Base-by-base conservation (phyloP, 2,329 filamentous ascomycete species). In the Pseudofabraea citricarpa region DNA sequence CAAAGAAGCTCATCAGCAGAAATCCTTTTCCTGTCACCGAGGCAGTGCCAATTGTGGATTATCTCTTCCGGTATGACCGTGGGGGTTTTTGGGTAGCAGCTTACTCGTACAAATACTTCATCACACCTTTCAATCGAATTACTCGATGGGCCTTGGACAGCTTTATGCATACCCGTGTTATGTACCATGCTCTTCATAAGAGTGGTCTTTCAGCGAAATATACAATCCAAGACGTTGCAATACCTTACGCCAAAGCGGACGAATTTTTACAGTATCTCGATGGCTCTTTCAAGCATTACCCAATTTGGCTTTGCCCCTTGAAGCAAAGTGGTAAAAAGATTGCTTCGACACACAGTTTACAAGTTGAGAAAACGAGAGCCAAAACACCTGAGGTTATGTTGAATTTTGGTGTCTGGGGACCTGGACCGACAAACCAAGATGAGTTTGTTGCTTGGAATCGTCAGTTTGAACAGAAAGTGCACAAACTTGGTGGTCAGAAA, bases 341-440 rank as follows among this genome's bases (percentile, higher is more conserved):
- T 20, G 49, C 49, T 4, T 50, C 46, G 23, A 55, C 44, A 16
- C 48, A 51, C 13, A 48, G 41, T 23, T 40, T 47, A 7, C 48
- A 51, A 36, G 44, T 41, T 21, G 39, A 47, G 6, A 52, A 51
- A 37, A 47, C 43, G 5, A 49, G 52, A n/a, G 24, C 39, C 31
- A 32, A 42, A 16, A 32, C 48, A 3, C 72, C 73, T 3, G 68
- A 61, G 53, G 64, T 50, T 51, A 76, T 79, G 65, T 70, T 83
- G 45, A 83, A 82, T 58, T 69, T 83, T 41, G 79, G 79, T n/a
- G 76, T 94, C 24, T 95, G 88, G 87, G 87, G 87, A 8, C 86
- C 82, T 62, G 87, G 85, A 9, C 78, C 83, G 2, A 62, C 68
- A 2, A 58, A 73, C 38, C 35, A 47, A 1, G 61, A 64, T 1